Evolutionary conservation across 2,329 filamentous ascomycete species (phyloP), one percentile per base, ranked within the genome.

Genomic region (Colletotrichum sp.): DNA sequence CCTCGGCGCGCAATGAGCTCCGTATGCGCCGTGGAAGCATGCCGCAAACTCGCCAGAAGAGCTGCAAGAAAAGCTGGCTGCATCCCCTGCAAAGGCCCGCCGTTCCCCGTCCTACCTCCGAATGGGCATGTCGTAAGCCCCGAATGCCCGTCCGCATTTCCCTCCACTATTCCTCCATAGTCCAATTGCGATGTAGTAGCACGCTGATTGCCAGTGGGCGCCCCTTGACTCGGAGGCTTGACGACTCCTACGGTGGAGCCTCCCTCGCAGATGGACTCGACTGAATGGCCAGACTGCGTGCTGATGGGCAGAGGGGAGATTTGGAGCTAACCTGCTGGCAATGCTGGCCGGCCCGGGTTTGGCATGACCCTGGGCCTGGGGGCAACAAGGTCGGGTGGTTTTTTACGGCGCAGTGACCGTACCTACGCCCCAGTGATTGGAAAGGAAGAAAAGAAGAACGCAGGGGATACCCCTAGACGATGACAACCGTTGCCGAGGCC

Each of bases 21-120:
- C 69, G 57, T 26, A 39, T 16, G 32, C 36, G 55, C 69, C 69
- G 69, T 72, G 63, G 18, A 39, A 62, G 57, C 63, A 67, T 63
- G 34, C 36, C 69, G 72, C 65, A 64, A 57, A 60, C 44, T 60
- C 52, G 32, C 66, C 52, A 60, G 52, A 69, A 34, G n/a, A 59
- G 24, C 57, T 69, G 66, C 52, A 69, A 18, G 18, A 60, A 69
- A 63, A 62, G 65, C 70, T 76, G 59, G 64, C 13, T 67, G 36
- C 34, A 18, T 52, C 60, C 44, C 55, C 32, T 69, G 64, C 16
- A 39, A 70, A 69, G 28, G 30, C 34, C 70, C 57, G 57, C 73
- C 32, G 28, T 69, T 63, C 70, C 71, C 59, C 70, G 70, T 73
- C 32, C 49, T 73, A 73, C 70, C 70, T 69, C 64, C 70, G 70